A percentile compares a stretch with the other conserved stretches of the same genome.
phyloP scores from a whole-genome alignment of 257 asterid genomes.

The Gardenia jasminoides region DNA sequence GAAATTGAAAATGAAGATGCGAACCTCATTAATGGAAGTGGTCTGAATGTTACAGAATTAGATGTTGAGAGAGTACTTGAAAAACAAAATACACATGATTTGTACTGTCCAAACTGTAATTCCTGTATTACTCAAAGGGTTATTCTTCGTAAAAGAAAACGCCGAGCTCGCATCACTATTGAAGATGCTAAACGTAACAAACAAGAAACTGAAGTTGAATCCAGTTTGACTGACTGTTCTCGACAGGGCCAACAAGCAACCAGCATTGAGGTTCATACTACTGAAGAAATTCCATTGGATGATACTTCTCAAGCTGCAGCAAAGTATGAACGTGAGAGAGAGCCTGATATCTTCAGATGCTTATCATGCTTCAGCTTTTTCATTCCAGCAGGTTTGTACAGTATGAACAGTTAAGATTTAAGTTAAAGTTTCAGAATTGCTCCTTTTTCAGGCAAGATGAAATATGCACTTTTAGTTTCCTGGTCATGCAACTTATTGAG shows the following conservation, averaged over 20 bases:
- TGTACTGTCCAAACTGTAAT: constrained; percentile 89
- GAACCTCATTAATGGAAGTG: constrained; percentile 45
- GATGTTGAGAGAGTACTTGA: constrained; percentile 65
- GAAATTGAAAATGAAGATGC: constrained; percentile 61
- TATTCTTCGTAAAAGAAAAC: constrained; percentile 83
- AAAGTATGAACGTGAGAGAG: constrained; percentile 39
- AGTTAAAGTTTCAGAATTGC: not conserved
- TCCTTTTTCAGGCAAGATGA: not conserved
- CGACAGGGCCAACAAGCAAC: constrained; percentile 11
- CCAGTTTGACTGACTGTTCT: constrained; percentile 17
- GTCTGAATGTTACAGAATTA: constrained; percentile 38
- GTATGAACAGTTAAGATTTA: not conserved
- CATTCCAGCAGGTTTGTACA: constrained; percentile 70
- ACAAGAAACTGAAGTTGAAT: constrained; percentile 26
- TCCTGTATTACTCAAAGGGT: constrained; percentile 88
- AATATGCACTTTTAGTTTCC: not conserved
- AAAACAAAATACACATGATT: constrained; percentile 75
- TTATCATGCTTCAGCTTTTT: constrained; percentile 89
- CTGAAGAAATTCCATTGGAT: constrained; percentile 23
- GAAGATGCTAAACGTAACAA: constrained; percentile 54
- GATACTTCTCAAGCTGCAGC: constrained; percentile 32
- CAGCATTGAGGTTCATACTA: constrained; percentile 24
- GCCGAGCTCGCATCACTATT: constrained; percentile 34
- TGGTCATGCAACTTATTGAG: not conserved
- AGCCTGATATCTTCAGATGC: constrained; percentile 79